Base-by-base conservation (phyloP, 495 filamentous ascomycete species). In the Xylaria telfairii region DNA sequence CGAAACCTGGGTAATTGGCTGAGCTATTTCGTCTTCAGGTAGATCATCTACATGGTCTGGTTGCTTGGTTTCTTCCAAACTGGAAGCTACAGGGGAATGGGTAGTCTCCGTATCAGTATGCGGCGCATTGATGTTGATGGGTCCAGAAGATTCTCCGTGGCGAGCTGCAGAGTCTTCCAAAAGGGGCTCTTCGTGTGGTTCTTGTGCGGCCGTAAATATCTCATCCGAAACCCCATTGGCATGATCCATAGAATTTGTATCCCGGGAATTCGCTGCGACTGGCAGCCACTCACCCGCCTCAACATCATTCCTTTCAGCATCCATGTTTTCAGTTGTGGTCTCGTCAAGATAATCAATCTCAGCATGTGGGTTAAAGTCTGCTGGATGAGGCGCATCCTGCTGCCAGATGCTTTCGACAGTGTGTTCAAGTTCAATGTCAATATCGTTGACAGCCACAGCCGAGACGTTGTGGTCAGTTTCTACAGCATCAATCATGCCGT, bases 401-500 rank as follows among this genome's bases (percentile, higher is more conserved):
- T 81, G 61, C 74, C 73, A 72, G 8, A 75, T 32, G 44, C 71
- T 62, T 42, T 75, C 68, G 51, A 74, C 68, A 17, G 71, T 44
- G 28, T 77, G 73, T 13, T 72, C 76, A 49, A 75, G 65, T 28
- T 78, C 76, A 46, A 75, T 73, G 46, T 78, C 76, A 56, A 76
- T 74, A 39, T 78, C 76, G 53, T 75, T 80, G 41, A 56, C 61
- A 65, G 68, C 53, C 26, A 71, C 62, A 2, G 65, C 62, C 4
- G 51, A 65, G 26, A 61, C 74, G 41, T 73, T 71, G n/a, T 78
- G 79, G 0, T 79, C 76, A 57, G 82, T 76, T 60, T 79, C 75
- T 9, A 81, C 82, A 30, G 79, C 83, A 71, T 82, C 80, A 6
- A 77, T 69, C 78, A 82, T 82, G 5, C 78, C 76, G 42, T 79